Evolutionary conservation across 768 basidiomycete species (phyloP), one percentile per base, ranked within the genome.

Genomic region (Infundibulicybe gibba): DNA sequence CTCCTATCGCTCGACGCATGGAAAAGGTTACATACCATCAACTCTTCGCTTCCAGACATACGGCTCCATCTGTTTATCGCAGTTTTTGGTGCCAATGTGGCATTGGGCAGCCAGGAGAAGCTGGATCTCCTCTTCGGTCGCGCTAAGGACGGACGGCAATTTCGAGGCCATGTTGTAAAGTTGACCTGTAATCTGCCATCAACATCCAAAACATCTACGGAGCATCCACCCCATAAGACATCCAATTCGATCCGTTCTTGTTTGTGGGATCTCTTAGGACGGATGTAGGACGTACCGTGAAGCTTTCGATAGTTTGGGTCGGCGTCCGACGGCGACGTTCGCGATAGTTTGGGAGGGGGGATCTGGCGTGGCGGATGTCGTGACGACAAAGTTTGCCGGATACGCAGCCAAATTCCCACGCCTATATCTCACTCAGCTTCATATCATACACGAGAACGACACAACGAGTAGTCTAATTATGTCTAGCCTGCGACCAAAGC

Each of bases 1-100:
- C 47, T 54, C 40, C 39, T 41, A 34, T 40, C 35, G 41, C 25
- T 40, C 25, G 17, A 33, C 20, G 21, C 19, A 38, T 41, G 40
- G 45, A 32, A 43, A 30, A 47, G 40, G 13, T 19, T 30, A 68
- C 89, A 68, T 60, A 94, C 97, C 97, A 71, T 99, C 97, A 52
- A 85, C 66, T 63, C 97, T 82, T 67, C 95, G 77, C 77, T 94
- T 98, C 87, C 86, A 98, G 71, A 99, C 91, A 70, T 99, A 99
- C 46, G 90, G 79, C 62, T 88, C 83, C 97, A 99, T 99, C 70
- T 94, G 89, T 83, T 94, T 97, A 68, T 98, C 95, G 76, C 94
- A 95, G 74, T 97, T 97, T 88, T 98, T 98, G 56, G 87, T 92
- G 65, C 94, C 95, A 54, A 98, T 87, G 66, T 97, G 95, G 69